These are phyloP conservation scores for Neoascochyta sp. DNA, from an alignment of 2,329 filamentous ascomycete species.

Conservation along the genomic window DNA sequence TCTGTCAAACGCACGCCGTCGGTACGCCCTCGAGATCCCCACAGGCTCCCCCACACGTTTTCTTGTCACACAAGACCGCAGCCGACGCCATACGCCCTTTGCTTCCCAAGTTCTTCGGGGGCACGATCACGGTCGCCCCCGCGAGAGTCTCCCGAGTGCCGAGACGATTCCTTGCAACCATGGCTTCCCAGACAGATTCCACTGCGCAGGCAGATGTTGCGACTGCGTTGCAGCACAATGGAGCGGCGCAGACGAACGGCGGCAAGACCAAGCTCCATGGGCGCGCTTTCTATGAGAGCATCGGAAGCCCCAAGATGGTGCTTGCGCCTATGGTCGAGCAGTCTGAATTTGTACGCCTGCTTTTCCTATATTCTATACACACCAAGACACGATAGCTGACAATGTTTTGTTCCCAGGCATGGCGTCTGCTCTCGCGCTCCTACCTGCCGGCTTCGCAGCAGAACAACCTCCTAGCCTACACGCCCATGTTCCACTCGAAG, in stretches of 20 bases:
- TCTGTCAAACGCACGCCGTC: too few species aligned
- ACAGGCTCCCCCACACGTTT: too few species aligned
- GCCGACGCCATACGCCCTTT: slow-evolving; percentile 19
- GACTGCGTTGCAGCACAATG: slow-evolving; percentile 7
- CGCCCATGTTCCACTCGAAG: slow-evolving; percentile 93
- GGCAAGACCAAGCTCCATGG: slow-evolving; percentile 65
- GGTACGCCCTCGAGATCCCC: too few species aligned
- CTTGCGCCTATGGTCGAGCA: slow-evolving; percentile 98
- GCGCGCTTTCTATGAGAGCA: slow-evolving; percentile 88
- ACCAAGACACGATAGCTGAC: too few species aligned
- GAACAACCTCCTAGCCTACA: slow-evolving; percentile 73
- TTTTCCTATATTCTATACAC: too few species aligned
- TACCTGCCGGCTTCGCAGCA: slow-evolving; percentile 65
- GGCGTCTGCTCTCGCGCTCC: slow-evolving; percentile 92
- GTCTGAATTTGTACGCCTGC: slow-evolving; percentile 79
- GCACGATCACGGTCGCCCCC: slow-evolving; percentile 16
- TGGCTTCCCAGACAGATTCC: slow-evolving; percentile 15
- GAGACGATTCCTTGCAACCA: slow-evolving; percentile 12
- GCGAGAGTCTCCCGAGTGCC: slow-evolving; percentile 3
- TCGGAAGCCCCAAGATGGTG: slow-evolving; percentile 85
- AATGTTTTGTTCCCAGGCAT: slow-evolving; percentile 60
- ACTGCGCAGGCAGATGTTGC: slow-evolving; percentile 4
- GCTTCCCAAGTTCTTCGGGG: slow-evolving; percentile 16
- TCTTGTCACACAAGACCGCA: too few species aligned
- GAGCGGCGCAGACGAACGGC: slow-evolving; percentile 6